Evolutionary conservation across 148 eudicot genomes (phyloP), one percentile per base, ranked within the genome.

Genomic region (Diospyros lotus): DNA sequence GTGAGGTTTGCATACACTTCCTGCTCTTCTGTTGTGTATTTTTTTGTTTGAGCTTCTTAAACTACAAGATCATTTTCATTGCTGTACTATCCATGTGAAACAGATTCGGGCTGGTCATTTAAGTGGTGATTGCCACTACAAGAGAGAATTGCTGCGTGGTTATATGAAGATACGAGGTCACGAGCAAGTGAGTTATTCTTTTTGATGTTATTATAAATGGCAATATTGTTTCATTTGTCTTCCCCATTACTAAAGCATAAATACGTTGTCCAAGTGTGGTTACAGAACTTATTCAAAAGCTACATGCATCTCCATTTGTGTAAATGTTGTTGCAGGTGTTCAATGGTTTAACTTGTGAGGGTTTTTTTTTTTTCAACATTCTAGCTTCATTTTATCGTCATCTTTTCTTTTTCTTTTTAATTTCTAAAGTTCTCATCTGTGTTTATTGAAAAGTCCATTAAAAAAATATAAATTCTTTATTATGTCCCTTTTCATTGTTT

Each of bases 81-180:
- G 12, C 18, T 73, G 51, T 39, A 3, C 7, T 70, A 50, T 55
- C 13, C 12, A 55, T 50, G 56, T 18, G 64, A 67, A 69, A 71
- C 79, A 91, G 93, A 94, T 94, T 53, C 89, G 98, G 69, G 97
- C 98, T 62, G 97, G 92, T n/a, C 98, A 92, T 84, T 80, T 94
- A 51, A 92, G 98, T 78, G 98, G 98, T 72, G 98, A 94, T 73
- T 94, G 98, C 66, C 97, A 92, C 82, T 89, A 78, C 71, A 94
- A 92, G 68, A 86, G 98, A 55, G 97, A 94, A 69, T 76, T 90
- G 13, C 75, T 92, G 84, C 90, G 98, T 67, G 98, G 98, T 67
- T 84, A 73, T 84, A 53, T 92, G 84, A 94, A 92, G 83, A 67
- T 89, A 62, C 82, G 91, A 77, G 98, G 97, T 60, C 98, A 92